These are phyloP conservation scores for Colletotrichum chrysophilum DNA, from an alignment of 2,329 filamentous ascomycete genomes.

Conservation along the genomic window DNA sequence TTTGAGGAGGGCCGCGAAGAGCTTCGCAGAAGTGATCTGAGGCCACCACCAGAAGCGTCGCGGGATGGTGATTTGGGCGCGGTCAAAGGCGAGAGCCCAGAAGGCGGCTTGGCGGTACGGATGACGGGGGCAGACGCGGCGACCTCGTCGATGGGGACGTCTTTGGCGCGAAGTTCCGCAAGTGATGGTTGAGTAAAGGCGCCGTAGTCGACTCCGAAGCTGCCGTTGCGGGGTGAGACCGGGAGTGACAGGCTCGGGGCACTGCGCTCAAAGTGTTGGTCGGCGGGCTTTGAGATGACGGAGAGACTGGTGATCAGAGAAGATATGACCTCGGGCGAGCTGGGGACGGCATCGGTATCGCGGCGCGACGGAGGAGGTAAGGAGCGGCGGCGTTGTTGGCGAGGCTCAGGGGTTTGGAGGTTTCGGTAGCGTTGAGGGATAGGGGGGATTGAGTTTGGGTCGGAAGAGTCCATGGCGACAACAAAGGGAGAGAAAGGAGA, in stretches of 20 bases:
- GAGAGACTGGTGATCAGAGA: conserved; percentile 73
- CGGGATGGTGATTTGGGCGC: conserved; percentile 60
- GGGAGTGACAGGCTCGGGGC: conserved; percentile 42
- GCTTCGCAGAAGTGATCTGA: conserved; percentile 65
- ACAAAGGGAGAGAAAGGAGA: background rate
- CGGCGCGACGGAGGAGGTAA: conserved; percentile 24
- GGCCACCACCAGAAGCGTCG: conserved; percentile 50
- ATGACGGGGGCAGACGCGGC: conserved; percentile 74
- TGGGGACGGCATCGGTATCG: conserved; percentile 40
- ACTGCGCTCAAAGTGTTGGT: conserved; percentile 70
- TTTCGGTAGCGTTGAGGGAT: conserved; percentile 23
- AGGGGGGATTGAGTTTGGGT: conserved; percentile 20
- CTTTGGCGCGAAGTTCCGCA: conserved; percentile 53
- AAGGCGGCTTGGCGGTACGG: conserved; percentile 81
- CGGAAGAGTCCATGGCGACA: conserved; percentile 21
- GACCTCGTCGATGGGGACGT: conserved; percentile 61
- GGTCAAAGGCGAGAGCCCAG: conserved; percentile 75
- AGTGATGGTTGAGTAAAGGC: conserved; percentile 60
- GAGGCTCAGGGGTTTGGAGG: conserved; percentile 19
- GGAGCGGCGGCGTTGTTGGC: conserved; percentile 3
- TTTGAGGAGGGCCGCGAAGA: conserved; percentile 65
- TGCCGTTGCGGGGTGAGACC: conserved; percentile 46
- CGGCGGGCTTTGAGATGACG: conserved; percentile 71
- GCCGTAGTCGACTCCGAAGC: conserved; percentile 78
- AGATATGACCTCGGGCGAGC: conserved; percentile 74